Base-by-base conservation (phyloP, 129 eudicot species). In the Flaveria brownii region DNA sequence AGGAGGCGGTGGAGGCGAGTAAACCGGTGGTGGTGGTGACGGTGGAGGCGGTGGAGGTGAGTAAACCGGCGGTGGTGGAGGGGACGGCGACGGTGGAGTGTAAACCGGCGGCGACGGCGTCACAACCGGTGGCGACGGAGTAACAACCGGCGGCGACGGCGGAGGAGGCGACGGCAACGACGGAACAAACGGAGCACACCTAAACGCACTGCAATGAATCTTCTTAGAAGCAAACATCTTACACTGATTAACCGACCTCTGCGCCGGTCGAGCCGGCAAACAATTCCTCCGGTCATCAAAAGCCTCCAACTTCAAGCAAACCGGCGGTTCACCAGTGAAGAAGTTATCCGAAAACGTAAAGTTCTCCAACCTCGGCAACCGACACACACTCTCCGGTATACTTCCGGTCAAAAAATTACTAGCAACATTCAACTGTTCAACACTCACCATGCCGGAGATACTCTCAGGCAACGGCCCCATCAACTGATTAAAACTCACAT, bases 351-450 rank as follows among this genome's bases (percentile, higher is more conserved):
- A 86, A 39, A 33, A 88, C 0, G 98, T 90, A 46, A 92, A 92
- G 51, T 92, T 92, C 84, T 87, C 76, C 77, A 92, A 65, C 56
- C 83, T 77, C 17, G 94, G 96, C 68, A 92, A n/a, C 62, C 66
- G 23, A 74, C 98, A 92, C 5, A 92, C 81, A 83, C 92, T 86
- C 59, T 76, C 73, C 13, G 98, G 96, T 65, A 92, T 85, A 13
- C 17, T 75, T n/a, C 98, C 98, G 0, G 92, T 54, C 71, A 92
- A 75, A 77, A 63, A 67, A 57, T 90, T 93, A 75, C 82, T 86
- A 0, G 92, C 98, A 71, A 93, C 90, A 77, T 93, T 87, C 23
- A 93, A 52, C 84, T 90, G 96, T 76, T 93, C 98, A 84, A 93
- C 87, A 36, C 86, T 88, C 66, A 52, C 70, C 94, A 93, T 74